phyloP scores from a whole-genome alignment of 495 filamentous ascomycete species.

The Podospora sp. region DNA sequence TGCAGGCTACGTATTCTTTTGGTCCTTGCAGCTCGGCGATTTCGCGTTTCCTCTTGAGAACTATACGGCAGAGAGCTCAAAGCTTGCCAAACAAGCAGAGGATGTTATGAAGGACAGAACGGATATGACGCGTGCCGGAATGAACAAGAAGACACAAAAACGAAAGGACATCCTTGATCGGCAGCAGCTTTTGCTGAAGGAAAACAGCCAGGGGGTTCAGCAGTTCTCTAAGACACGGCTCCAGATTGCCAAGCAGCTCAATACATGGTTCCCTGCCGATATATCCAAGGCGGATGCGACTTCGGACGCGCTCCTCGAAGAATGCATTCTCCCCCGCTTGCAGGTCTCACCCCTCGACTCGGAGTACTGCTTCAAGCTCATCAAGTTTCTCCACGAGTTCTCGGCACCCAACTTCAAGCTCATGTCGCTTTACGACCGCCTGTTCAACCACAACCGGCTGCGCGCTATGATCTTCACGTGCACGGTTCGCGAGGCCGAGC shows the following conservation, averaged over 20 bases:
- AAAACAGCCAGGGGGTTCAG: slow-evolving; percentile 51
- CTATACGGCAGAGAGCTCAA: slow-evolving; percentile 71
- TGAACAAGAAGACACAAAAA: slow-evolving; percentile 64
- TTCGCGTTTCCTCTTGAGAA: slow-evolving; percentile 70
- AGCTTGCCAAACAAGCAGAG: slow-evolving; percentile 61
- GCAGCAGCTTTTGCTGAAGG: slow-evolving; percentile 64
- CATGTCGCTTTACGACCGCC: slow-evolving; percentile 75
- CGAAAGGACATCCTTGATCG: slow-evolving; percentile 71
- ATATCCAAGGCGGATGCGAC: slow-evolving; percentile 65
- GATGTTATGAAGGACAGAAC: slow-evolving; percentile 68
- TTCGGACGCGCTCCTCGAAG: slow-evolving; percentile 76
- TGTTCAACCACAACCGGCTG: slow-evolving; percentile 80
- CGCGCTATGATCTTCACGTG: slow-evolving; percentile 82
- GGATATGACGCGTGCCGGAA: slow-evolving; percentile 65
- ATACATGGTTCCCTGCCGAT: slow-evolving; percentile 71
- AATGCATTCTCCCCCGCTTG: slow-evolving; percentile 86
- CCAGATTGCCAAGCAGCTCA: slow-evolving; percentile 74
- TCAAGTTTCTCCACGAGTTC: slow-evolving; percentile 80
- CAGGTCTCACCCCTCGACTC: slow-evolving; percentile 83
- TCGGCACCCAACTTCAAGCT: slow-evolving; percentile 86
- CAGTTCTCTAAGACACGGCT: slow-evolving; percentile 63
- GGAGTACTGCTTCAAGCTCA: slow-evolving; percentile 80
- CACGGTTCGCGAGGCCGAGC: slow-evolving; percentile 86
- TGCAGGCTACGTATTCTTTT: slow-evolving; percentile 88
- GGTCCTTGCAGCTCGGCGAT: slow-evolving; percentile 83